Evolutionary conservation across 169 alveolate species (phyloP), one percentile per base, ranked within the genome.

Genomic region (Plasmodium fragile): DNA sequence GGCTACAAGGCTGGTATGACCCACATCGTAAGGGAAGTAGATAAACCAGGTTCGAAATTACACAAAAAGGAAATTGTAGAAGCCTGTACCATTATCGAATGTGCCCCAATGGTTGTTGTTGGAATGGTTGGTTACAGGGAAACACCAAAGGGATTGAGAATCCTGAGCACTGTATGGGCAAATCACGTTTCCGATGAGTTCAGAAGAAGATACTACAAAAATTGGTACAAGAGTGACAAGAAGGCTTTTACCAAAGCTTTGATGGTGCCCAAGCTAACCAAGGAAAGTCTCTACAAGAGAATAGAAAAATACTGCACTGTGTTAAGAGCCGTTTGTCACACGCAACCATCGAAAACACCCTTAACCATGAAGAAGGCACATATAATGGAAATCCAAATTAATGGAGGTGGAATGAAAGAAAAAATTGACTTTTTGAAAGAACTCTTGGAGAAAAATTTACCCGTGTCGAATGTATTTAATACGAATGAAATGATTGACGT

Each of bases 1-100:
- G 99, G 99, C 91, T 99, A 98, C 98, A 99, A 99, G 97, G 99
- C 99, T 81, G 99, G 99, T 92, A 99, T 99, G 99, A 99, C 99
- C 69, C 99, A 99, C 97, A 98, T 99, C 71, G 99, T 99, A 80
- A 98, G 99, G 92, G 99, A 98, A 95, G 99, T 98, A 83, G 99
- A 98, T 83, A 98, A 98, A 96, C 99, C 99, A 25, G 99, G 99
- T 25, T 99, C 99, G 65, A 98, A 98, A 97, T 96, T 99, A 84
- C 99, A 99, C 98, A 99, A 99, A 98, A 99, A 99, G 98, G 99
- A 99, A 96, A 98, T 98, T 82, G 99, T 99, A 30, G 99, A 99
- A 97, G 99, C 99, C 41, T 99, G 99, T 28, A 99, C 99, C 78
- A 97, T 99, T 84, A 97, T 99, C 45, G 99, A 99, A 93, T 96